Percentiles rank a stretch among this genome's conserved stretches.
Conservation (phyloP, 495 filamentous ascomycete species). For the Podospora conica region DNA sequence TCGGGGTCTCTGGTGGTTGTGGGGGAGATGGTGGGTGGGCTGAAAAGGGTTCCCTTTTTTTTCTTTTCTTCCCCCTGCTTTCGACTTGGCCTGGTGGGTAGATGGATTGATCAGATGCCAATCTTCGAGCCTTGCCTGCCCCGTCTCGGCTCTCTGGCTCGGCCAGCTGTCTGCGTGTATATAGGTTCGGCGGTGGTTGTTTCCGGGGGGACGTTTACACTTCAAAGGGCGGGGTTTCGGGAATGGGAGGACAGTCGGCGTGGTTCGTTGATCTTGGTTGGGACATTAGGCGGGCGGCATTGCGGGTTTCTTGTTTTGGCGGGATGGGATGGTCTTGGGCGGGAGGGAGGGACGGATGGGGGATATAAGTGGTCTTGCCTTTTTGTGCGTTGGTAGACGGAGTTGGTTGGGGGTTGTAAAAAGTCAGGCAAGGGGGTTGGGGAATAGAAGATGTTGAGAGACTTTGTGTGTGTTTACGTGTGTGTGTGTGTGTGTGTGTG, state of each 20-base stretch:
- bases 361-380: neutral
- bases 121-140: neutral
- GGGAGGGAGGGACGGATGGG: neutral
- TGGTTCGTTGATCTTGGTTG: neutral
- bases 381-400: neutral
- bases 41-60: neutral
- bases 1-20: neutral
- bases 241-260: too few species aligned
- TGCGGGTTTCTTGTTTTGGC: neutral
- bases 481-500: too few species aligned
- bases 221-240: too few species aligned
- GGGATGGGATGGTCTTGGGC: neutral
- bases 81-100: neutral
- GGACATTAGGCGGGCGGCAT: neutral
- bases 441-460: neutral
- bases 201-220: too few species aligned
- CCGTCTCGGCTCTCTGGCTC: neutral
- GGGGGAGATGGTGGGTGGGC: neutral
- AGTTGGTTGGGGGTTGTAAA: neutral
- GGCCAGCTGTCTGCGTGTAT: neutral
- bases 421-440: neutral
- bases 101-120: too few species aligned
- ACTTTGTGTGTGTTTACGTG: neutral
- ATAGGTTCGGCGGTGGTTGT: too few species aligned
- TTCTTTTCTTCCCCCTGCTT: too few species aligned